Evolutionary conservation across 73 alveolate genomes (phyloP).

Genomic region (Tetrahymena malaccensis): DNA sequence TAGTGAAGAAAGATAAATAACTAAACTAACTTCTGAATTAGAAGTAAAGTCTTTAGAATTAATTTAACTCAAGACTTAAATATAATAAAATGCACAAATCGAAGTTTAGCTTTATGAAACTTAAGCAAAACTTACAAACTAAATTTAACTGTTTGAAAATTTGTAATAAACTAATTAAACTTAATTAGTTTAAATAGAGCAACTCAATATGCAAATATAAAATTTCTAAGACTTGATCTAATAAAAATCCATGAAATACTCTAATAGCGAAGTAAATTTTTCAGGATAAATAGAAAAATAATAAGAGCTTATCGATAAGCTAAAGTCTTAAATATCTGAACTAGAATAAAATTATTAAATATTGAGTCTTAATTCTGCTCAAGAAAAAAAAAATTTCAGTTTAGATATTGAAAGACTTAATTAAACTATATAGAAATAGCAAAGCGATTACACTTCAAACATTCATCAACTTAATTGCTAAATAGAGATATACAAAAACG

Average conservation of each 20-base stretch:
- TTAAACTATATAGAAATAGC: not conserved
- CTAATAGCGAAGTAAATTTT: not conserved
- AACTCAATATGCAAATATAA: not conserved
- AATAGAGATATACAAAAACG: not conserved
- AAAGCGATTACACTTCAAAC: not conserved
- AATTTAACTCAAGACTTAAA: not conserved
- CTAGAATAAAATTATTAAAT: not conserved
- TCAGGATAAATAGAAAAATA: not conserved
- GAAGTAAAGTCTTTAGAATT: not conserved
- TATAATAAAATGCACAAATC: not conserved
- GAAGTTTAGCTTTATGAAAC: not conserved
- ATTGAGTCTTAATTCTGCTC: not conserved
- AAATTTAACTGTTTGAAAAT: not conserved
- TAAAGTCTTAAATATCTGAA: not conserved
- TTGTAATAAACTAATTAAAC: not conserved
- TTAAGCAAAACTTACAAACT: not conserved
- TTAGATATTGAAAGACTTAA: not conserved
- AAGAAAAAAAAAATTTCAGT: not conserved
- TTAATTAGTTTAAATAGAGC: not conserved
- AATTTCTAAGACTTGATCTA: not conserved
- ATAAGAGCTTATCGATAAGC: not conserved
- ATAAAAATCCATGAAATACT: not conserved
- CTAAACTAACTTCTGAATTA: not conserved
- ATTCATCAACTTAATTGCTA: not conserved
- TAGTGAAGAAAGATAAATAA: not conserved